Conservation (phyloP, 2,329 filamentous ascomycete genomes). For the Diaporthe sp. region DNA sequence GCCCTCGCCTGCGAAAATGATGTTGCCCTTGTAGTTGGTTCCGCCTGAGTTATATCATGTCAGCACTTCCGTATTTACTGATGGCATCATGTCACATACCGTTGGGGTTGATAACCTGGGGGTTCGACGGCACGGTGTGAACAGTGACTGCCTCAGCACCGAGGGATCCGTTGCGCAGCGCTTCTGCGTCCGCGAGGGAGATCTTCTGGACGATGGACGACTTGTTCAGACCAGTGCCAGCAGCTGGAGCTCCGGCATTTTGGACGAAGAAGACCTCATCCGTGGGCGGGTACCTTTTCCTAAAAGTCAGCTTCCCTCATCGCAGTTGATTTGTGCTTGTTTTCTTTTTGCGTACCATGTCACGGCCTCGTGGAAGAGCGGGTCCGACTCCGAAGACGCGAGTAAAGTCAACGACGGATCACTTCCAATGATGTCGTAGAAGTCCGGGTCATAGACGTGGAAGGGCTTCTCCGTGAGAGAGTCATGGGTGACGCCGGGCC, state of each 20-base stretch:
- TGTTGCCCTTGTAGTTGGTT: slow-evolving; percentile 22
- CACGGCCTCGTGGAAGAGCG: slow-evolving; percentile 68
- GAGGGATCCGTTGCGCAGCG: slow-evolving; percentile 53
- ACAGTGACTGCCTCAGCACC: slow-evolving; percentile 52
- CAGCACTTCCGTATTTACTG: neutral
- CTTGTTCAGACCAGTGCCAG: slow-evolving; percentile 64
- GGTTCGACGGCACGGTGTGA: slow-evolving; percentile 55
- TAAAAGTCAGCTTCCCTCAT: too few relatives aligned
- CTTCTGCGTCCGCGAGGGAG: slow-evolving; percentile 55
- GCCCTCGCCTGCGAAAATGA: slow-evolving; percentile 24
- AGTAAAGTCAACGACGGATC: slow-evolving; percentile 64
- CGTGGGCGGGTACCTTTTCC: slow-evolving; percentile 54
- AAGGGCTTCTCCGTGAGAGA: slow-evolving; percentile 52
- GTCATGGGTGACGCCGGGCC: slow-evolving; percentile 23
- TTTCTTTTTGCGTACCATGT: slow-evolving; percentile 57
- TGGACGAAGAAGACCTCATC: slow-evolving; percentile 68
- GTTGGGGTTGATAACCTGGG: slow-evolving; percentile 63
- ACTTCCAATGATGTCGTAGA: slow-evolving; percentile 62
- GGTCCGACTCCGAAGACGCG: slow-evolving; percentile 57
- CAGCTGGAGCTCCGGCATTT: slow-evolving; percentile 59
- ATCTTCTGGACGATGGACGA: slow-evolving; percentile 65
- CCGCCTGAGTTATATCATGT: slow-evolving; percentile 52
- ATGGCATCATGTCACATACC: slow-evolving; percentile 50
- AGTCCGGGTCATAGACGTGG: slow-evolving; percentile 65
- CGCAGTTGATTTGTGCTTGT: too few relatives aligned